Evolutionary conservation across 116 monocot species (phyloP).

Genomic region (Zostera marina): DNA sequence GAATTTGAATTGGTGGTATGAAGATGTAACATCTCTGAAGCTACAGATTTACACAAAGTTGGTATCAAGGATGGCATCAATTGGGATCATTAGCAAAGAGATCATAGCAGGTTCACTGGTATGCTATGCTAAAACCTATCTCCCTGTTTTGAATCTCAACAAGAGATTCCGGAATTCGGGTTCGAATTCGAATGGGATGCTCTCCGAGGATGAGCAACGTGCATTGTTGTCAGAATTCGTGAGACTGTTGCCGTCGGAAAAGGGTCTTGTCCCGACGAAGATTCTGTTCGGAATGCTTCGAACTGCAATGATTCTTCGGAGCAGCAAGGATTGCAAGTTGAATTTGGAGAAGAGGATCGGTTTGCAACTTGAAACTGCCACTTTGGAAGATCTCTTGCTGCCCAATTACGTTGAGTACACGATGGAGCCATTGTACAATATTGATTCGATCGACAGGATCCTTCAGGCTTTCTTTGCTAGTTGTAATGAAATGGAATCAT

Average conservation of each 20-base stretch:
- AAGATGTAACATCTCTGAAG: conserved; percentile 47
- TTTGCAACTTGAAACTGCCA: conserved; percentile 62
- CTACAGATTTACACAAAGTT: conserved; percentile 51
- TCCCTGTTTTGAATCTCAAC: conserved; percentile 41
- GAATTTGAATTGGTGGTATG: conserved; percentile 77
- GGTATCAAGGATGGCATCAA: conserved; percentile 44
- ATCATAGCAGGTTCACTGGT: conserved; percentile 51
- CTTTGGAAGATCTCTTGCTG: conserved; percentile 56
- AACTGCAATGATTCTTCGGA: conserved; percentile 55
- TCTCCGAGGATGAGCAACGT: conserved; percentile 52
- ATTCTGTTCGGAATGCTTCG: conserved; percentile 56
- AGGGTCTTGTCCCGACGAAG: conserved; percentile 42
- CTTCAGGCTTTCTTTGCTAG: conserved; percentile 60
- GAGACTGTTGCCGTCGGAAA: conserved; percentile 35
- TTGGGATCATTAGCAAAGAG: conserved; percentile 39
- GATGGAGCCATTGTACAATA: conserved; percentile 62
- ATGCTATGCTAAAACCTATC: conserved; percentile 46
- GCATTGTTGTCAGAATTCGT: conserved; percentile 54
- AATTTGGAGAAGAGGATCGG: conserved; percentile 66
- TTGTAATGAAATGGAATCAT: conserved; percentile 25
- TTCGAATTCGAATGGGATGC: conserved; percentile 7
- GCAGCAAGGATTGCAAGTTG: conserved; percentile 29
- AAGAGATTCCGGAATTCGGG: conserved; percentile 11
- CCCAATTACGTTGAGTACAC: conserved; percentile 41
- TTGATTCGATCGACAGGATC: conserved; percentile 54